These are phyloP conservation scores for Solanum dulcamara DNA, from an alignment of 257 asterid species.

Conservation along the genomic window DNA sequence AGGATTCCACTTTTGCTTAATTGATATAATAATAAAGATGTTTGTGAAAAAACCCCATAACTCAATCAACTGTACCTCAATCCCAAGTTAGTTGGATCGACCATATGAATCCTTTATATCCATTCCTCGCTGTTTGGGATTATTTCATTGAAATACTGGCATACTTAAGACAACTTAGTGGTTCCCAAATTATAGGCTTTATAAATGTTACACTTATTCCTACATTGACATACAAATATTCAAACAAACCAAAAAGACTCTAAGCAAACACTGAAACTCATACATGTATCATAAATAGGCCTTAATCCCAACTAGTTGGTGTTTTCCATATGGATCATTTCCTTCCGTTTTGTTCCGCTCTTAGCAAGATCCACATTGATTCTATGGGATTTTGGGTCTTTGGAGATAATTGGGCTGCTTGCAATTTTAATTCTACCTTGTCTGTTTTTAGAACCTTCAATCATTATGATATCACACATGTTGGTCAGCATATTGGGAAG, in stretches of 20 bases:
- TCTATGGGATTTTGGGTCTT: neutral
- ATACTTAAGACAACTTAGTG: neutral
- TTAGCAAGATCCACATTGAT: neutral
- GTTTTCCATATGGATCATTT: neutral
- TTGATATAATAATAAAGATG: neutral
- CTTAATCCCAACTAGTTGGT: neutral
- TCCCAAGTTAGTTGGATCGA: neutral
- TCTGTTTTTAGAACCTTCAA: neutral
- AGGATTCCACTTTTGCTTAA: neutral
- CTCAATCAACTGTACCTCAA: neutral
- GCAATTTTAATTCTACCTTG: neutral
- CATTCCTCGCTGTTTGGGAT: neutral
- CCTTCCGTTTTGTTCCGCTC: neutral
- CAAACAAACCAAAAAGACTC: neutral
- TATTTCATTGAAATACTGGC: neutral
- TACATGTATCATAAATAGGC: neutral
- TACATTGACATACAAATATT: neutral
- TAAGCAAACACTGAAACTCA: neutral
- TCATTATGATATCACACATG: neutral
- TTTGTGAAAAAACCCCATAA: neutral
- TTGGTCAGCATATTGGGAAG: neutral
- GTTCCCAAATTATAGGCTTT: neutral
- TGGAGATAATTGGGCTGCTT: neutral
- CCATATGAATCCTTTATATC: neutral
- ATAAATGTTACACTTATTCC: neutral